Evolutionary conservation across 2,329 filamentous ascomycete species (phyloP).

Genomic region (Peltaster fructicola): DNA sequence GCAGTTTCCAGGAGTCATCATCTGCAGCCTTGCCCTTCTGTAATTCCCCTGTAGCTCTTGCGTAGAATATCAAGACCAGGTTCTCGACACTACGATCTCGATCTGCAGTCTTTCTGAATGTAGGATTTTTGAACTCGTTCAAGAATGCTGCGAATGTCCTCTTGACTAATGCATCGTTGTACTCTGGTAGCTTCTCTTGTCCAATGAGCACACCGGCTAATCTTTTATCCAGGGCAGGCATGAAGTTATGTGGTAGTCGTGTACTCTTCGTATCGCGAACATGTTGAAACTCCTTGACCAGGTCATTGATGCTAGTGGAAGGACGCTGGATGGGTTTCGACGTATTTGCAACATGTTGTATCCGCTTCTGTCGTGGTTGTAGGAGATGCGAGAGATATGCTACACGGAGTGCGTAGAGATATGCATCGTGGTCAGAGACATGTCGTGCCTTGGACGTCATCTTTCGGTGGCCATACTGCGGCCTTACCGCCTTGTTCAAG

Average conservation of each 20-base stretch:
- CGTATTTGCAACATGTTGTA: slow-evolving; percentile 57
- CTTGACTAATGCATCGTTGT: slow-evolving; percentile 77
- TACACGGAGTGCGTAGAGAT: slow-evolving; percentile 74
- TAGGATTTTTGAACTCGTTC: slow-evolving; percentile 76
- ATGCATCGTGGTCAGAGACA: slow-evolving; percentile 55
- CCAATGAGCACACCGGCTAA: slow-evolving; percentile 67
- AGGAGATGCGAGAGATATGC: slow-evolving; percentile 87
- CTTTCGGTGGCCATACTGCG: slow-evolving; percentile 17
- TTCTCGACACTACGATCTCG: slow-evolving; percentile 89
- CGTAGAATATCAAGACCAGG: slow-evolving; percentile 89
- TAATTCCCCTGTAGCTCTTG: slow-evolving; percentile 78
- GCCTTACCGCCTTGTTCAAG: too few species aligned
- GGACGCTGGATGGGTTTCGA: slow-evolving; percentile 47
- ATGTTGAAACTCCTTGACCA: slow-evolving; percentile 72
- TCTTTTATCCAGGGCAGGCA: slow-evolving; percentile 55
- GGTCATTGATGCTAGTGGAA: slow-evolving; percentile 56
- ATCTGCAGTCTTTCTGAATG: slow-evolving; percentile 79
- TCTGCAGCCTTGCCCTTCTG: slow-evolving; percentile 57
- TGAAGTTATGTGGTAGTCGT: slow-evolving; percentile 53
- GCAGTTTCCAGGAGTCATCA: slow-evolving; percentile 76
- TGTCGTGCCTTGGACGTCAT: too few species aligned
- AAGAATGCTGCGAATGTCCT: slow-evolving; percentile 88
- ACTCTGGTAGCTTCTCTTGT: slow-evolving; percentile 70
- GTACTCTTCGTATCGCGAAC: slow-evolving; percentile 52
- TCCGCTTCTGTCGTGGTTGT: slow-evolving; percentile 74